Base-by-base conservation (phyloP, 192 early-diverging fungal genomes). In the Umbelopsis isabellina region DNA sequence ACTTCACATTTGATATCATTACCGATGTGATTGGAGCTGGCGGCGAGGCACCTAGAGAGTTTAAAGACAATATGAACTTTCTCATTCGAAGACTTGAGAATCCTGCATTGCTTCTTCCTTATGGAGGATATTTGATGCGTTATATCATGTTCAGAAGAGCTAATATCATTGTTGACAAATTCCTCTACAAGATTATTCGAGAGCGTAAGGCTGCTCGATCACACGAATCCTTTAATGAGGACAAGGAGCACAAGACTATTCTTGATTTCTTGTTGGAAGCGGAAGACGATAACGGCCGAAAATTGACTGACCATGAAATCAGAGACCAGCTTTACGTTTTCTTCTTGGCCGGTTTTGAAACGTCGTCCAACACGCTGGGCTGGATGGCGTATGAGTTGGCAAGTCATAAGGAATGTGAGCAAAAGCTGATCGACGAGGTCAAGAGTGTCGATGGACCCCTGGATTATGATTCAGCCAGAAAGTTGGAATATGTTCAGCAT, bases 281-380 rank as follows among this genome's bases (percentile, higher is more conserved):
- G 23, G 68, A 69, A 27, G 68, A 69, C 23, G 55, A 61, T 33
- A 53, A 69, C 20, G 68, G 47, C 0, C 49, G 68, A 22, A 69
- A 44, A 30, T 35, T 69, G 10, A 69, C 68, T 23, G 47, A 49
- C 10, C 1, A 7, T 23, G 68, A 69, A 35, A 52, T 69, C 21
- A 69, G 49, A 50, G 68, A 47, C 35, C 68, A 69, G 9, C 68
- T 69, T 18, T 69, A 49, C 13, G 33, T 53, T 20, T 69, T 69
- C 68, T 69, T 69, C 27, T 53, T 69, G 49, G 68, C 68, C 20
- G 68, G 68, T 15, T 44, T 44, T 52, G 68, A 69, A 21, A 69
- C 68, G 5, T 49, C 68, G 33, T 46, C 68, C 48, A 69, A 69
- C 21, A 69, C 68, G 1, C 15, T 66, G 9, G 20, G 45, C 46